Evolutionary conservation across 164 flowering plant genomes (phyloP), one percentile per base, ranked within the genome.

Genomic region (Magnolia sinica): DNA sequence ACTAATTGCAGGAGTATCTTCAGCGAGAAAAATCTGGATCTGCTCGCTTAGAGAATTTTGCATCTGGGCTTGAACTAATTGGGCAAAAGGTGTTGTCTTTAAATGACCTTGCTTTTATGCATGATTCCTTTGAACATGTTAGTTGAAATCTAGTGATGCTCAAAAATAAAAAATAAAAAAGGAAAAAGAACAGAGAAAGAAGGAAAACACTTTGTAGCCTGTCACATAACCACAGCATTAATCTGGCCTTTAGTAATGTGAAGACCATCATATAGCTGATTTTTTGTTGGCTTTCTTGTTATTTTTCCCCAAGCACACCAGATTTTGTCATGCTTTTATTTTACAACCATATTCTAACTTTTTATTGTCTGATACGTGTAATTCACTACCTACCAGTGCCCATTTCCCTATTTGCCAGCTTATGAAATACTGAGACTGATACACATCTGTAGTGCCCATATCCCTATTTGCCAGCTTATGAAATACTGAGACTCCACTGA

Each of bases 1-100:
- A 76, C 77, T 78, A 72, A 64, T 77, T 87, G 45, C 87, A 94
- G 99, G 98, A 96, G 72, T 96, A 87, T 86, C 96, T 96, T 74
- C 98, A 92, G 83, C 88, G 98, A 64, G 99, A 94, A 88, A 86
- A 91, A 83, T 82, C 84, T 81, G 98, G 97, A 78, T 77, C 78
- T 86, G 99, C 98, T 80, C 97, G 91, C 51, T 85, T 96, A 87
- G 97, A 96, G 82, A 90, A 87, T 84, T 96, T 96, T 87, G 92
- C 98, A 78, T 90, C 97, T 20, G 99, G 98, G 70, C 94, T 96
- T 80, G 93, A 94, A 80, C 86, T 94, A 70, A 93, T 92, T 78
- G 92, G 95, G 22, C 91, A 96, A 77, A 96, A 96, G 98, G 99
- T 88, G 87, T 70, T 45, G 19, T 49, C 20, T 70, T 24, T 50